Percentiles rank a stretch among this genome's conserved stretches.
Conservation (phyloP, 345 rosid genomes). For the Lepidium aucheri region DNA sequence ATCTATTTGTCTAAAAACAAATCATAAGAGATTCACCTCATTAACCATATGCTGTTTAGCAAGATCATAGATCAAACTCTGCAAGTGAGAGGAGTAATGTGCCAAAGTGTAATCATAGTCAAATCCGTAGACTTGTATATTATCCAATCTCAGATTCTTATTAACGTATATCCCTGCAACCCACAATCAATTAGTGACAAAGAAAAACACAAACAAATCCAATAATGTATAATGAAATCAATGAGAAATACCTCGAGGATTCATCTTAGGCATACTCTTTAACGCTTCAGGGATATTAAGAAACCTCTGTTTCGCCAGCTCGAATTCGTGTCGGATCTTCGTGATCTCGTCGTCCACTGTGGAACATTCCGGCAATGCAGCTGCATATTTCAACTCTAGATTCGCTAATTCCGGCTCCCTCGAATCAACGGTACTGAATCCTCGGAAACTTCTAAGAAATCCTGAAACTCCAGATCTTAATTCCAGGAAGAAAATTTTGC, state of each 20-base stretch:
- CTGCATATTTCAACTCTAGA: constrained; percentile 29
- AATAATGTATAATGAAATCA: not conserved
- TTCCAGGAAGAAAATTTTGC: not conserved
- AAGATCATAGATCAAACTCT: constrained; percentile 83
- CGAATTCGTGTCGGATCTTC: constrained; percentile 52
- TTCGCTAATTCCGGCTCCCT: constrained; percentile 29
- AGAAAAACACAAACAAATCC: not conserved
- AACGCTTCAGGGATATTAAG: constrained; percentile 60
- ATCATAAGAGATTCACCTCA: constrained; percentile 47
- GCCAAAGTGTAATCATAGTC: constrained; percentile 95
- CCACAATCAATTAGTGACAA: not conserved
- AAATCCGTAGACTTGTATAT: constrained; percentile 83
- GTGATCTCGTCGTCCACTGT: constrained; percentile 37
- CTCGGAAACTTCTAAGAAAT: constrained; percentile 25
- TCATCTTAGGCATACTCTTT: constrained; percentile 66
- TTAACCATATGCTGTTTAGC: constrained; percentile 90
- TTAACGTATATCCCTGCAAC: constrained; percentile 73
- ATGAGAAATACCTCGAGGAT: constrained; percentile 57
- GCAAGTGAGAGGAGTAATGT: constrained; percentile 72
- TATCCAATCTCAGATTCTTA: constrained; percentile 80
- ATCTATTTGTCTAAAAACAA: not conserved
- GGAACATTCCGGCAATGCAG: constrained; percentile 11
- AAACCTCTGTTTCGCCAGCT: constrained; percentile 65
- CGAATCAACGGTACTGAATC: constrained; percentile 22
- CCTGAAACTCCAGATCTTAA: constrained; percentile 27